Evolutionary conservation across 2,329 filamentous ascomycete genomes (phyloP).

Genomic region (Plenodomus biglobosus): DNA sequence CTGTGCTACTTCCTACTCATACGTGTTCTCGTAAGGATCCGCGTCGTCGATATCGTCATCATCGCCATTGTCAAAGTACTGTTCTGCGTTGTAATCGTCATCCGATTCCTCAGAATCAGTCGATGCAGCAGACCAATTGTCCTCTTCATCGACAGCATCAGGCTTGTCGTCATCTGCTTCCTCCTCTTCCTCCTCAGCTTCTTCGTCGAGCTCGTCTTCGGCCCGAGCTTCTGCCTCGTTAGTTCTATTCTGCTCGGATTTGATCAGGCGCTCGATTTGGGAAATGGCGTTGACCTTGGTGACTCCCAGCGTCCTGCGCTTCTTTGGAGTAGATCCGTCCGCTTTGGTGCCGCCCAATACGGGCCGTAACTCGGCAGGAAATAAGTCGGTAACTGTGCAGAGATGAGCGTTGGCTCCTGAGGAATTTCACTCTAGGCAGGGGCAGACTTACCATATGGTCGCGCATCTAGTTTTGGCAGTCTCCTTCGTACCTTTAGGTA

Average conservation of each 20-base stretch:
- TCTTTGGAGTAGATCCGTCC: constrained; percentile 27
- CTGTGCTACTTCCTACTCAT: constrained; percentile 23
- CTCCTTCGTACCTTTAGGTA: constrained; percentile 59
- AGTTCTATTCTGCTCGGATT: constrained; percentile 48
- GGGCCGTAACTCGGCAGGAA: constrained; percentile 60
- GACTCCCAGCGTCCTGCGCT: constrained; percentile 38
- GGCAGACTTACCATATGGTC: constrained; percentile 55
- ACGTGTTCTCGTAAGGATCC: constrained; percentile 41
- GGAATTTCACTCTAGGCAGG: not conserved
- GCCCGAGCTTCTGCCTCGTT: constrained; percentile 51
- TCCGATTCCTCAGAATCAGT: constrained; percentile 66
- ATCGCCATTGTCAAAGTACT: constrained; percentile 56
- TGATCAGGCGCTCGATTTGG: constrained; percentile 44
- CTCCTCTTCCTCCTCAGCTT: constrained; percentile 51
- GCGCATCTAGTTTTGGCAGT: constrained; percentile 56
- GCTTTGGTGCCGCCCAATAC: constrained; percentile 49
- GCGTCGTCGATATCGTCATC: constrained; percentile 51
- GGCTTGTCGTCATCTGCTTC: constrained; percentile 54
- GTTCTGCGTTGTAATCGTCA: constrained; percentile 65
- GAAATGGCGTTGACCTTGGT: constrained; percentile 36
- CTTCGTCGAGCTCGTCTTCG: constrained; percentile 44
- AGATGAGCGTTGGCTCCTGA: constrained; percentile 6
- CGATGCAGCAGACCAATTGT: constrained; percentile 54
- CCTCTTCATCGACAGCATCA: constrained; percentile 60
- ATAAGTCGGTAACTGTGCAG: constrained; percentile 56